Evolutionary conservation across 495 filamentous ascomycete species (phyloP).

Genomic region (Talaromyces thailandensis): DNA sequence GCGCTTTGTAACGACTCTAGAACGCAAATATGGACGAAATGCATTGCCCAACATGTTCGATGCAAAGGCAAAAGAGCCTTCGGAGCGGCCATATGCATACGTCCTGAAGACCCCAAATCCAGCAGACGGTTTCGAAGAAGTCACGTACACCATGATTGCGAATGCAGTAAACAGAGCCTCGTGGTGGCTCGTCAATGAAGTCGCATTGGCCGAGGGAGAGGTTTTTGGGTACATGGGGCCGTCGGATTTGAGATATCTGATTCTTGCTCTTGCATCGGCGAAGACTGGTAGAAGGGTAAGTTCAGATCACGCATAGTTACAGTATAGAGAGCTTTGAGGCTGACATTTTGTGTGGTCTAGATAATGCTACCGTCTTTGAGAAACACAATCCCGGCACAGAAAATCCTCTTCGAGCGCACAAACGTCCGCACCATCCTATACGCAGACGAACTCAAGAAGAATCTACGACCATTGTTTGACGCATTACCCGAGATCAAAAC

Average conservation of each 20-base stretch:
- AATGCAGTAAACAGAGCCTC: constrained; percentile 40
- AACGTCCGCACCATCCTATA: neutral
- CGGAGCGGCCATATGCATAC: neutral
- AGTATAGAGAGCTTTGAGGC: neutral
- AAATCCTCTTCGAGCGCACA: neutral
- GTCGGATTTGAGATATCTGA: constrained; percentile 17
- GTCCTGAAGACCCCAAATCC: neutral
- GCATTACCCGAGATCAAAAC: neutral
- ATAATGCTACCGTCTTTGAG: constrained; percentile 5
- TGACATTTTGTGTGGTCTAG: neutral
- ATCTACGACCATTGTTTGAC: neutral
- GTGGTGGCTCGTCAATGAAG: constrained; percentile 26
- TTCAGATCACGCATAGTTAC: neutral
- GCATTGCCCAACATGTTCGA: constrained; percentile 1
- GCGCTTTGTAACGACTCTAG: neutral
- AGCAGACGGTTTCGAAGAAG: neutral
- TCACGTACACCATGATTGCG: constrained; percentile 35
- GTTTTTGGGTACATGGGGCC: constrained; percentile 16
- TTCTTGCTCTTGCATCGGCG: constrained; percentile 16
- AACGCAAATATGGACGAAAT: constrained; percentile 2
- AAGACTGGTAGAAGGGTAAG: constrained; percentile 9
- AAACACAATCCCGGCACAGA: constrained; percentile 4
- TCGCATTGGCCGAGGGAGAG: neutral
- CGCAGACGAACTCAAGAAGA: constrained; percentile 1
- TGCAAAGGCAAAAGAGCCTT: neutral